phyloP scores from a whole-genome alignment of 495 filamentous ascomycete species.

The Neurospora sp. region DNA sequence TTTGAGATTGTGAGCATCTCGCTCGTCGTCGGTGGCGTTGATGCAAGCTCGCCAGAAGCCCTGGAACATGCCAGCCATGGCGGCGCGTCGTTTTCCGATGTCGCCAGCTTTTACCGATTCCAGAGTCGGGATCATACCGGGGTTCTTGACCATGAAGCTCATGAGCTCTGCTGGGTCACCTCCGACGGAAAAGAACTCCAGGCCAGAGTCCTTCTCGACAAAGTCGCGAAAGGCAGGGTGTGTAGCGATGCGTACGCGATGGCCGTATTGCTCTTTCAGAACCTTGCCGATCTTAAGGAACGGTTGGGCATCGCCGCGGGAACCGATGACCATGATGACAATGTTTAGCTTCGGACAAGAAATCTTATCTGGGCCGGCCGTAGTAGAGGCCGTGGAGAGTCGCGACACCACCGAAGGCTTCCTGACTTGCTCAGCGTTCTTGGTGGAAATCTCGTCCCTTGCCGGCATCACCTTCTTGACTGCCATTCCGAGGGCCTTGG shows the following conservation, averaged over 20 bases:
- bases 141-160: slow-evolving; percentile 83
- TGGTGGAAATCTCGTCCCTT: slow-evolving; percentile 3
- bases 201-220: slow-evolving; percentile 50
- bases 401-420: slow-evolving; percentile 12
- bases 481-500: slow-evolving; percentile 56
- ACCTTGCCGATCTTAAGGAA: slow-evolving; percentile 59
- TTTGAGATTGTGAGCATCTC: slow-evolving; percentile 37
- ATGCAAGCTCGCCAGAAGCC: slow-evolving; percentile 74
- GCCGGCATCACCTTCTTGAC: slow-evolving; percentile 29
- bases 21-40: slow-evolving; percentile 51
- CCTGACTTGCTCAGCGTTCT: not conserved
- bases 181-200: slow-evolving; percentile 75
- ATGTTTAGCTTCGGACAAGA: slow-evolving; percentile 52
- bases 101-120: slow-evolving; percentile 58
- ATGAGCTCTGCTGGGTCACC: slow-evolving; percentile 73
- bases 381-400: slow-evolving; percentile 11
- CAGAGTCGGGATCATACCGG: slow-evolving; percentile 64
- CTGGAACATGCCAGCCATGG: slow-evolving; percentile 60
- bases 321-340: slow-evolving; percentile 72
- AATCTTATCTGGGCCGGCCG: slow-evolving; percentile 5
- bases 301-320: slow-evolving; percentile 70
- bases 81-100: slow-evolving; percentile 51
- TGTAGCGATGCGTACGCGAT: slow-evolving; percentile 69
- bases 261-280: slow-evolving; percentile 53
- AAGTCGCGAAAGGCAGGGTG: slow-evolving; percentile 62